Conservation (phyloP, 345 rosid species). For the Pseudoturritis turrita region DNA sequence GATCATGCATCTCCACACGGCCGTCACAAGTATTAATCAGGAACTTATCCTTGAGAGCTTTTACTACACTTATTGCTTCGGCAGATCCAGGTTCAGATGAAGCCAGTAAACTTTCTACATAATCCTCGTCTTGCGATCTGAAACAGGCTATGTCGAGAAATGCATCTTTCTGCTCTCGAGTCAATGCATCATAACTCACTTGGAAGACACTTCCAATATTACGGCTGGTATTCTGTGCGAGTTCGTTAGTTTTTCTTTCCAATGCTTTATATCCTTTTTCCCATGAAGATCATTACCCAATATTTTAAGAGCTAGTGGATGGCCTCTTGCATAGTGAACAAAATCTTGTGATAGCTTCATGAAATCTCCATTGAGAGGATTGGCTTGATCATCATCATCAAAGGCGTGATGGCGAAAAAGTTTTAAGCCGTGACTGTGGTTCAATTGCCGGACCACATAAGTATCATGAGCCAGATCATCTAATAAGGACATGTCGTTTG, state of each 20-base stretch:
- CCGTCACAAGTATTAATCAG: neutral
- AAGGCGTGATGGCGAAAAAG: too few species aligned
- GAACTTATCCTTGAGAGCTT: neutral
- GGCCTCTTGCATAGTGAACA: neutral
- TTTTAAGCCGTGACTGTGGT: too few species aligned
- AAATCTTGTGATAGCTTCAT: neutral
- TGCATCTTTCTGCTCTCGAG: neutral
- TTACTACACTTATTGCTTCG: neutral
- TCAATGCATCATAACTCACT: neutral
- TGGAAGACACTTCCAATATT: neutral
- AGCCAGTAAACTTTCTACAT: neutral
- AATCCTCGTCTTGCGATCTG: neutral
- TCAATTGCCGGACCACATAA: too few species aligned
- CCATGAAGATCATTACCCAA: neutral
- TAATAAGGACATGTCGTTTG: too few species aligned
- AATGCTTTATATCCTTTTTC: neutral
- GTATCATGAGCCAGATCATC: neutral
- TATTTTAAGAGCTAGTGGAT: neutral
- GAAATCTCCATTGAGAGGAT: neutral
- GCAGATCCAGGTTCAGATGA: neutral
- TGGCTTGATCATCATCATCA: too few species aligned
- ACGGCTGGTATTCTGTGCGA: neutral
- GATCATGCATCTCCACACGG: too few species aligned
- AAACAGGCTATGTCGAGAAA: neutral
- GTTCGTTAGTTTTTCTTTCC: neutral